Base-by-base conservation (phyloP, 2,329 filamentous ascomycete species). In the Fusarium nelsonii region DNA sequence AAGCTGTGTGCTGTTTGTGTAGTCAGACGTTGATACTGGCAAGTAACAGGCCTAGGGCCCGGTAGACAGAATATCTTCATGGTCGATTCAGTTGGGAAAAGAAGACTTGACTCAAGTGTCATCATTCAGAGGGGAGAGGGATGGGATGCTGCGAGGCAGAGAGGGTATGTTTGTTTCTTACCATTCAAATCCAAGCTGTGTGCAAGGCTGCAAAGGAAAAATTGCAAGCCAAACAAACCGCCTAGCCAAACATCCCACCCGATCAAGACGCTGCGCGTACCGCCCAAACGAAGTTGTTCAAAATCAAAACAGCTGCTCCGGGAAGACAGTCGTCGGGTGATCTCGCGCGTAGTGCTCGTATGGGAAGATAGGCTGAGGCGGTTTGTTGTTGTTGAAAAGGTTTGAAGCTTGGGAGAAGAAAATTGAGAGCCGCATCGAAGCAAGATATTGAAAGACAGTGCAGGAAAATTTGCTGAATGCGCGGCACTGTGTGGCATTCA, bases 11-110 rank as follows among this genome's bases (percentile, higher is more conserved):
- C 70, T 37, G 36, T 45, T 55, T 49, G 56, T 72, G 68, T 69
- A 75, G 75, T 93, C 91, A 93, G 91, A 92, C 89, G 89, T 87
- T 83, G 84, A 90, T 94, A 94, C 92, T 94, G 92, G 92, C 92
- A 92, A 94, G 92, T 94, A 94, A 91, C 92, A 92, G 90, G 88
- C 86, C 80, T 82, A 81, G 82, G 82, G 84, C 88, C 90, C 90
- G 88, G 84, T 83, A 91, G 87, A 86, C 84, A 83, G 78, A 83
- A 84, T 60, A 90, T 92, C 90, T 88, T 93, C 92, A 94, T 90
- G 90, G 91, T 89, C 92, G 92, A 93, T 87, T 94, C 91, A 83
- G 91, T 85, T 90, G 87, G 90, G 90, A 92, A 93, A 94, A 93
- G 91, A 94, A 94, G 91, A 91, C 85, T 84, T 85, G 82, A 83